Evolutionary conservation across 805 yeast genomes (phyloP).

Genomic region (Huiozyma naganishii): DNA sequence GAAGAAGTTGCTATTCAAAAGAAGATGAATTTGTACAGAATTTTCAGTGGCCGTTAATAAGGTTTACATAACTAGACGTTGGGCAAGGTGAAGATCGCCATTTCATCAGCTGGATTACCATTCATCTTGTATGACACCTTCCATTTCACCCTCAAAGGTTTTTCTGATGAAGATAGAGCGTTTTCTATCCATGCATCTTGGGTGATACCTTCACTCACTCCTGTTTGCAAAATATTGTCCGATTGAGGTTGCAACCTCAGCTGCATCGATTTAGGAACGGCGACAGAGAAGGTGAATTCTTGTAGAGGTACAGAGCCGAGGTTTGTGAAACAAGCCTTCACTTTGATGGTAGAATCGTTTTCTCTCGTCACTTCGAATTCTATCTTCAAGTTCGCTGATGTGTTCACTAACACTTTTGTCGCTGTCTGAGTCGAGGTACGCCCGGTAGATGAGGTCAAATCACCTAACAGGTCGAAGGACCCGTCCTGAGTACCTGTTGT

Average conservation of each 20-base stretch:
- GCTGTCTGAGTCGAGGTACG: neutral
- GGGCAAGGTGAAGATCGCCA: slow-evolving; percentile 42
- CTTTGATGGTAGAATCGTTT: slow-evolving; percentile 30
- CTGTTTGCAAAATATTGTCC: slow-evolving; percentile 39
- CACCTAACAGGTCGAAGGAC: slow-evolving; percentile 9
- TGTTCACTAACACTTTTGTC: slow-evolving; percentile 28
- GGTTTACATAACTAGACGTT: slow-evolving; percentile 8
- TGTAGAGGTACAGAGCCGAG: slow-evolving; percentile 34
- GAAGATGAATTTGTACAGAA: no score
- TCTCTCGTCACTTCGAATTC: slow-evolving; percentile 34
- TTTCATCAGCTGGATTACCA: slow-evolving; percentile 40
- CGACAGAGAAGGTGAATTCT: slow-evolving; percentile 49
- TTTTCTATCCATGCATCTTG: slow-evolving; percentile 36
- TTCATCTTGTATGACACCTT: slow-evolving; percentile 46
- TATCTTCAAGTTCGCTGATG: slow-evolving; percentile 38
- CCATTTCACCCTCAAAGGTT: slow-evolving; percentile 64
- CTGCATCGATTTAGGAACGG: slow-evolving; percentile 56
- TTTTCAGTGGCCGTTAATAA: no score
- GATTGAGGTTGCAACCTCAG: slow-evolving; percentile 55
- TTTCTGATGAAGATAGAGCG: slow-evolving; percentile 24
- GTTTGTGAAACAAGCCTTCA: slow-evolving; percentile 46
- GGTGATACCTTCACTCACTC: slow-evolving; percentile 37
- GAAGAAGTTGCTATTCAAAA: neutral
- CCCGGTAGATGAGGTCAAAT: slow-evolving; percentile 2
- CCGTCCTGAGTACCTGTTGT: neutral